phyloP scores from a whole-genome alignment of 2,329 filamentous ascomycete genomes.

The Trichoderma harzianum region DNA sequence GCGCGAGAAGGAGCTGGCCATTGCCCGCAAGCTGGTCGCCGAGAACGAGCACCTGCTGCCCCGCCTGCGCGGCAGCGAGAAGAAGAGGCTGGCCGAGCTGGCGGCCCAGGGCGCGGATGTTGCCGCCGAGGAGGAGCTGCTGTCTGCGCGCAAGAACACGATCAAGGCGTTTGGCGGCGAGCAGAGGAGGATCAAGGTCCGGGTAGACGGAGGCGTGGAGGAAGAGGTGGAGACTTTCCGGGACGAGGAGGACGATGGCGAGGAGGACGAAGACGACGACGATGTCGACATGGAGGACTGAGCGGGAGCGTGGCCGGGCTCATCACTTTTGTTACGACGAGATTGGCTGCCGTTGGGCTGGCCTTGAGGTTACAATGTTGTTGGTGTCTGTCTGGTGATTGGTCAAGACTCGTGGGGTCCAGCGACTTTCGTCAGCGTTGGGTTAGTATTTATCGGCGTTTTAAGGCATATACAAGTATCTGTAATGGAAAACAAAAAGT shows the following conservation, averaged over 20 bases:
- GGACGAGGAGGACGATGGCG: conserved; percentile 23
- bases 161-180: conserved; percentile 43
- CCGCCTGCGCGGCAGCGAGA: conserved; percentile 62
- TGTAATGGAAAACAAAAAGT: conserved; percentile 15
- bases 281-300: conserved; percentile 36
- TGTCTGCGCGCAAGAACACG: conserved; percentile 28
- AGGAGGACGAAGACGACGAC: conserved; percentile 28
- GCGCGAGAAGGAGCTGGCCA: conserved; percentile 73
- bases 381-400: conserved; percentile 5
- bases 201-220: conserved; percentile 36
- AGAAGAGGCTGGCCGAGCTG: conserved; percentile 55
- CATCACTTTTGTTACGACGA: conserved; percentile 13
- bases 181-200: conserved; percentile 38
- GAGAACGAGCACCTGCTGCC: conserved; percentile 92
- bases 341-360: conserved; percentile 1
- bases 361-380: conserved; percentile 8
- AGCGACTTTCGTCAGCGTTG: conserved; percentile 19
- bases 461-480: conserved; percentile 11
- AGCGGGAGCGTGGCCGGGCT: conserved; percentile 6
- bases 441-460: conserved; percentile 17
- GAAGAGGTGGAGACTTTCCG: conserved; percentile 21
- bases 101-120: conserved; percentile 45
- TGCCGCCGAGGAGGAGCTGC: conserved; percentile 41
- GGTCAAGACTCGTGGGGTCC: conserved; percentile 14
- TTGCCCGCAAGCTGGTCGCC: conserved; percentile 82